These are phyloP conservation scores for Zygosaccharomyces rouxii DNA, from an alignment of 805 yeast species.

Conservation along the genomic window DNA sequence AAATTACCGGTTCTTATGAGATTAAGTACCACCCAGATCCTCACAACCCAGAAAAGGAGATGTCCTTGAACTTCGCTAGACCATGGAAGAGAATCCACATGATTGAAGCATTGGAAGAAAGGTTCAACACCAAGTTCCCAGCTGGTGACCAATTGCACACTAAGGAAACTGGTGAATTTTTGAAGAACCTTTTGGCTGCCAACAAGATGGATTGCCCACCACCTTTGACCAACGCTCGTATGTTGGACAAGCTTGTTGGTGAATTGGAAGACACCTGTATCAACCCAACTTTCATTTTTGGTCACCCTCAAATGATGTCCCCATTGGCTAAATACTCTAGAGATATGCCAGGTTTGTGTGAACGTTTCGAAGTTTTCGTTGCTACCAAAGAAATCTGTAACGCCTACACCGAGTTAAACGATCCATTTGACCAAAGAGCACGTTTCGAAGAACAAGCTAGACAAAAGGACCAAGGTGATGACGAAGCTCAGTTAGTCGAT, in stretches of 20 bases:
- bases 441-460: slow-evolving; percentile 98
- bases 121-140: slow-evolving; percentile 84
- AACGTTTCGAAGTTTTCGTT: slow-evolving; percentile 96
- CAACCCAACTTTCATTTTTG: slow-evolving; percentile 96
- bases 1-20: slow-evolving; percentile 84
- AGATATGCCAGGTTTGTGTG: slow-evolving; percentile 89
- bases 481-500: slow-evolving; percentile 95
- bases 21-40: slow-evolving; percentile 92
- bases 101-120: slow-evolving; percentile 93
- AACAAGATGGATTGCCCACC: slow-evolving; percentile 83
- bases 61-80: slow-evolving; percentile 81
- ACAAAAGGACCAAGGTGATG: slow-evolving; percentile 98
- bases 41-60: slow-evolving; percentile 77
- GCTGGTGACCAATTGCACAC: slow-evolving; percentile 94
- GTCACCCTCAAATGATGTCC: slow-evolving; percentile 99
- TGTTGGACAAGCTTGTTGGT: slow-evolving; percentile 97
- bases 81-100: slow-evolving; percentile 99
- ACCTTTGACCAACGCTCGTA: slow-evolving; percentile 94
- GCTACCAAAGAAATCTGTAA: slow-evolving; percentile 98
- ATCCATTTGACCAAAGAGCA: slow-evolving; percentile 96
- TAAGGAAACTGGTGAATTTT: slow-evolving; percentile 85
- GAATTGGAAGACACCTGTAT: slow-evolving; percentile 91
- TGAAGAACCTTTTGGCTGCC: slow-evolving; percentile 71
- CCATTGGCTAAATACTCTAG: slow-evolving; percentile 97
- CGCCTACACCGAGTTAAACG: slow-evolving; percentile 98